A percentile compares a stretch with the other conserved stretches of the same genome.
phyloP scores from a whole-genome alignment of 306 rosid species.

The Lagenaria siceraria region DNA sequence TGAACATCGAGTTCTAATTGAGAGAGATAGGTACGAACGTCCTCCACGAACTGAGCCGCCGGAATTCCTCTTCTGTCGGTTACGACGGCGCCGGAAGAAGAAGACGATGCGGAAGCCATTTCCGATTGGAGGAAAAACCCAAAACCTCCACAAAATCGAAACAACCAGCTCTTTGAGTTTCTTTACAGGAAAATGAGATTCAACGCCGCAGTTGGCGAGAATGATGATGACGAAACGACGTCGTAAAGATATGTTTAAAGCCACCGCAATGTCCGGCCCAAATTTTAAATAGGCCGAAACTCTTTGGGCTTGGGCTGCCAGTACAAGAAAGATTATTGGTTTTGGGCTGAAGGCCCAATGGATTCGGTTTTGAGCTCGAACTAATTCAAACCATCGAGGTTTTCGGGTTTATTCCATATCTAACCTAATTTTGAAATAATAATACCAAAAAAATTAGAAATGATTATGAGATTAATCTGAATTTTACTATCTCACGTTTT shows the following conservation, averaged over 20 bases:
- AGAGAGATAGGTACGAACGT: constrained; percentile 68
- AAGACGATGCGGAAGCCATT: constrained; percentile 41
- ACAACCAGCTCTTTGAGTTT: not conserved
- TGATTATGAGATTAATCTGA: too few species aligned
- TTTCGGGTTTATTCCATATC: not conserved
- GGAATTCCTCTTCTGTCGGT: constrained; percentile 90
- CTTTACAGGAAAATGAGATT: not conserved
- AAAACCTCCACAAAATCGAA: not conserved
- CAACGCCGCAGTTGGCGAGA: not conserved
- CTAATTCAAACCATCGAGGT: not conserved
- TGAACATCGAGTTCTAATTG: constrained; percentile 54
- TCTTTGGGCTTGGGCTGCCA: not conserved
- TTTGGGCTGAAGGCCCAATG: not conserved
- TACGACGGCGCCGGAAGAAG: constrained; percentile 22
- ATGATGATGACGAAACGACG: not conserved
- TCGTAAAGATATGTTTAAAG: not conserved
- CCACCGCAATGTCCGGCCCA: not conserved
- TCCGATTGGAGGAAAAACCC: constrained; percentile 5
- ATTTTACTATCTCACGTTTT: too few species aligned
- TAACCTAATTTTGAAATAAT: not conserved
- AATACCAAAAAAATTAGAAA: too few species aligned
- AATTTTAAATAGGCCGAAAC: not conserved
- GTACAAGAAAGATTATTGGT: not conserved
- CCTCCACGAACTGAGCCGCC: constrained; percentile 86
- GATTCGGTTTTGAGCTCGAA: not conserved